Percentiles rank a stretch among this genome's conserved stretches.
Conservation (phyloP, 2,329 filamentous ascomycete genomes). For the Alternaria novae-zelandiae region DNA sequence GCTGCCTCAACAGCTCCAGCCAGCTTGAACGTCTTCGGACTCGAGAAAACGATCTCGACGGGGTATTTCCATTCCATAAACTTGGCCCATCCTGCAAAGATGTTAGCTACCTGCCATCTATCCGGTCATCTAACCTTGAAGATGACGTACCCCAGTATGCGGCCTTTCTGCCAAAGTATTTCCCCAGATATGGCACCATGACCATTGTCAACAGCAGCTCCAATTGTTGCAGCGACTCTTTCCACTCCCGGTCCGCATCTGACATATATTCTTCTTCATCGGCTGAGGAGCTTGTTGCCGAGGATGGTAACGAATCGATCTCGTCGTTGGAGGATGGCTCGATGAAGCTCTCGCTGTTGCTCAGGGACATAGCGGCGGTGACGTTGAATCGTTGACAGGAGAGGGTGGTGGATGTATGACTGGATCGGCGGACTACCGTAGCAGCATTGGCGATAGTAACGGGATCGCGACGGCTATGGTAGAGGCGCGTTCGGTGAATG, state of each 20-base stretch:
- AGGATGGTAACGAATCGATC: constrained; percentile 58
- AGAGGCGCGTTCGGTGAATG: constrained; percentile 22
- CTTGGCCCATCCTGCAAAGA: constrained; percentile 79
- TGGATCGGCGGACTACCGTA: constrained; percentile 20
- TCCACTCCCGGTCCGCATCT: constrained; percentile 94
- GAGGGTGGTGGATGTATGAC: background rate
- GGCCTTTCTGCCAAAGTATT: constrained; percentile 92
- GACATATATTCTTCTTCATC: constrained; percentile 68
- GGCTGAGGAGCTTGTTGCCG: constrained; percentile 58
- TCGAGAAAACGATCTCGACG: constrained; percentile 70
- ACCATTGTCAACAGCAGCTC: constrained; percentile 95
- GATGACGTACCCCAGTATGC: constrained; percentile 86
- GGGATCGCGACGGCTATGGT: constrained; percentile 5
- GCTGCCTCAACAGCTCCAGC: constrained; percentile 56
- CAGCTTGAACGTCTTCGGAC: constrained; percentile 53
- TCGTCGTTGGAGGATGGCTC: constrained; percentile 50
- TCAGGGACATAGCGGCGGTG: constrained; percentile 42
- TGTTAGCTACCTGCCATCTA: constrained; percentile 1
- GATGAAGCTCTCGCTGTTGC: constrained; percentile 48
- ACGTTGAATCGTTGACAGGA: background rate
- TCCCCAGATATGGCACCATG: constrained; percentile 89
- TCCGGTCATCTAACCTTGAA: background rate
- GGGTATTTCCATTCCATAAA: constrained; percentile 96
- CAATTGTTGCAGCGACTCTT: constrained; percentile 89
- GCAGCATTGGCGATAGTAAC: constrained; percentile 22